Base-by-base conservation (phyloP, 2,329 filamentous ascomycete genomes). In the Fusarium phyllophilum region DNA sequence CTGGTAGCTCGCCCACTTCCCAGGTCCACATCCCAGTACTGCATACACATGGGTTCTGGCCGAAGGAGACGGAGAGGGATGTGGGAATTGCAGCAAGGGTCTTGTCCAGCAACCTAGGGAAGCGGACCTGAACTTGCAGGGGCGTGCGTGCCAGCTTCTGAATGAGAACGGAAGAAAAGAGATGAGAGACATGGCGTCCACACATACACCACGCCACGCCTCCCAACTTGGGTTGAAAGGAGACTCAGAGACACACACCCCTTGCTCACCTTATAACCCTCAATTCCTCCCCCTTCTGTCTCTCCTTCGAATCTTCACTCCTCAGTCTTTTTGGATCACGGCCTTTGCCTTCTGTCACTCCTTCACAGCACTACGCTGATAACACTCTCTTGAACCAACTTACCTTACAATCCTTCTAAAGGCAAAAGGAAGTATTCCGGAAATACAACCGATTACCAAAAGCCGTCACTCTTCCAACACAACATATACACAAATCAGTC, bases 221-320 rank as follows among this genome's bases (percentile, higher is more conserved):
- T 49, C 61, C 46, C 59, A 70, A 44, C 51, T 48, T 24, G 44
- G 34, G 24, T 63, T 64, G 64, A 57, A 63, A 64, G 62, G 52
- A 55, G 52, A 46, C 56, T 59, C 54, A 56, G 44, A 57, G 54
- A 65, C 75, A 77, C 73, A 77, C 76, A 68, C 69, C 76, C 77
- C 75, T 74, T 75, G 75, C 72, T 70, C 63, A 62, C 66, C 73
- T 76, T 79, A 79, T 79, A 79, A 79, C 55, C 66, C 70, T 71
- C 74, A 63, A 70, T 67, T 76, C 76, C 76, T 77, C 75, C 77
- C 74, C 65, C 62, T 68, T 67, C 41, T 38, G 36, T 34, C 29
- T 61, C 49, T 65, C 31, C 49, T 70, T 66, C 54, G 51, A 29
- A 60, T 46, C 66, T 61, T 63, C 46, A 68, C 59, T 51, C 68